These are phyloP conservation scores for Rubia peregrina DNA, from an alignment of 305 asterid genomes.

Conservation along the genomic window DNA sequence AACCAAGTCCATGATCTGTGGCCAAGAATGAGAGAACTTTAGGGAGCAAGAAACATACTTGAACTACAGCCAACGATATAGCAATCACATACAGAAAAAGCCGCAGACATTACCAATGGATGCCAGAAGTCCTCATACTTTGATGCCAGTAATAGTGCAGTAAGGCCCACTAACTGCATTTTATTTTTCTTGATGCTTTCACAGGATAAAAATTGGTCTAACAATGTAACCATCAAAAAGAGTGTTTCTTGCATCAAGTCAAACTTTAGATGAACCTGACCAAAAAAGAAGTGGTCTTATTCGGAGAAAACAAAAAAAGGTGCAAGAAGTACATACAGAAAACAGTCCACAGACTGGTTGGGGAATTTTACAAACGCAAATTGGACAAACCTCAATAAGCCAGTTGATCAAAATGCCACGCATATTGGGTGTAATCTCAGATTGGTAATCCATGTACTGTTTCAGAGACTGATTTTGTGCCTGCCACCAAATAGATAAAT, in stretches of 20 bases:
- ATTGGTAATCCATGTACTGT: conserved; percentile 52
- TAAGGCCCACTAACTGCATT: conserved; percentile 90
- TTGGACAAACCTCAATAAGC: conserved; percentile 69
- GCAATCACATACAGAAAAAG: background rate
- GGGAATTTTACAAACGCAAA: conserved; percentile 12
- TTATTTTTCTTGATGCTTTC: conserved; percentile 63
- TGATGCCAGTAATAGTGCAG: conserved; percentile 88
- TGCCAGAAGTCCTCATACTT: conserved; percentile 96
- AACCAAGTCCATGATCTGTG: conserved; percentile 72
- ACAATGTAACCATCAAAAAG: conserved; percentile 69
- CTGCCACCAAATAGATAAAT: conserved; percentile 30
- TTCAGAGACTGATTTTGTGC: conserved; percentile 47
- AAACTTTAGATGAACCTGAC: conserved; percentile 75
- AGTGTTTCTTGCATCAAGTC: conserved; percentile 95
- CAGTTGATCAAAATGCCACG: conserved; percentile 89
- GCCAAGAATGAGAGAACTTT: conserved; percentile 6
- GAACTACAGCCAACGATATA: conserved; percentile 3
- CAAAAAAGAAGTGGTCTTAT: conserved; percentile 15
- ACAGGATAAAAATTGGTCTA: conserved; percentile 67
- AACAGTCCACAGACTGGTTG: conserved; percentile 5
- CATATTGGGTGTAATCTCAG: conserved; percentile 70
- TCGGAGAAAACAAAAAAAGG: background rate
- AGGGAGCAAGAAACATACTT: conserved; percentile 2
- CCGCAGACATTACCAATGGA: conserved; percentile 52
- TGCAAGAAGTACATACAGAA: conserved; percentile 13